phyloP scores from a whole-genome alignment of 805 yeast genomes.

The Candida mattraensis region DNA sequence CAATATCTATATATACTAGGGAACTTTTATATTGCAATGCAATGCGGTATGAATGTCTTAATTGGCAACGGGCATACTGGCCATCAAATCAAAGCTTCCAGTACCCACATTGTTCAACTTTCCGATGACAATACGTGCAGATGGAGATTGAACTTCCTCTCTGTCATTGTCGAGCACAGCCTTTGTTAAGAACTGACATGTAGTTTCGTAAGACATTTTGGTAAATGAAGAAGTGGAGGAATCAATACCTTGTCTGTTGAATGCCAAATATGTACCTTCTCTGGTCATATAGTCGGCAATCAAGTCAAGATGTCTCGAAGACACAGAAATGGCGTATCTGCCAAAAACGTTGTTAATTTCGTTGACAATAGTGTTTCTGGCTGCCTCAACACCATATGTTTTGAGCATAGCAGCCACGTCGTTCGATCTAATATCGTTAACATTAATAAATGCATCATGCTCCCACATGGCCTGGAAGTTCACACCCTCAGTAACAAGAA shows the following conservation, averaged over 20 bases:
- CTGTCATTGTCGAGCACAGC: constrained; percentile 91
- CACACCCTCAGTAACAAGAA: constrained; percentile 94
- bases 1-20: neutral
- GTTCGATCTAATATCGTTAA: constrained; percentile 85
- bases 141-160: constrained; percentile 87
- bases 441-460: constrained; percentile 88
- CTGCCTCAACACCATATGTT: constrained; percentile 98
- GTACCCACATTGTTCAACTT: constrained; percentile 91
- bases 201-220: constrained; percentile 99
- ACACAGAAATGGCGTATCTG: constrained; percentile 92
- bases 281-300: constrained; percentile 99
- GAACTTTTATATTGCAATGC: neutral
- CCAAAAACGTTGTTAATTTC: constrained; percentile 96
- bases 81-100: constrained; percentile 84
- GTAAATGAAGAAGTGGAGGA: constrained; percentile 91
- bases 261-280: constrained; percentile 95
- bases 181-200: constrained; percentile 94
- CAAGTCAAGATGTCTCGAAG: constrained; percentile 90
- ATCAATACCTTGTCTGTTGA: constrained; percentile 98
- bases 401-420: constrained; percentile 87
- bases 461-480: constrained; percentile 98
- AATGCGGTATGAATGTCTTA: too few relatives aligned
- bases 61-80: constrained; percentile 44
- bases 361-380: constrained; percentile 93
- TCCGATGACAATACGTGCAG: constrained; percentile 92